Evolutionary conservation across 2,329 filamentous ascomycete species (phyloP).

Genomic region (Fusarium irregulare): DNA sequence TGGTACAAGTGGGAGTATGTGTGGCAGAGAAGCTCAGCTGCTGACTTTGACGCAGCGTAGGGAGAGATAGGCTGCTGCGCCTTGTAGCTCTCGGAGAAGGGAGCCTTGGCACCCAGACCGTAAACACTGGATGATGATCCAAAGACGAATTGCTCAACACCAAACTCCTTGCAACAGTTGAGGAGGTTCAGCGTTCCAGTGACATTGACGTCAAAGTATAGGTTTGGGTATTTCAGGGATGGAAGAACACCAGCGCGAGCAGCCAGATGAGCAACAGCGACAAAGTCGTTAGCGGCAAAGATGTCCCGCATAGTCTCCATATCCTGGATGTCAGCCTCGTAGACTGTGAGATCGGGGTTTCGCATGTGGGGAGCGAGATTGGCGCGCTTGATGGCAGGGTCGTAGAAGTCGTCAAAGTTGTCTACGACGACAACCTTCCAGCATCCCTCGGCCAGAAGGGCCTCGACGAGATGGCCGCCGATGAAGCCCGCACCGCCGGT

Average conservation of each 20-base stretch:
- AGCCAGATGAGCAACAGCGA: conserved; percentile 5
- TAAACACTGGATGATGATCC: conserved; percentile 20
- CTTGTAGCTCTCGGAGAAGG: conserved; percentile 10
- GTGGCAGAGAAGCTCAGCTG: conserved; percentile 6
- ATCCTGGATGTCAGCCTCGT: conserved; percentile 19
- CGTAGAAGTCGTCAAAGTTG: conserved; percentile 20
- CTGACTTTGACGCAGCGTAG: conserved; percentile 10
- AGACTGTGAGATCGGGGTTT: neutral
- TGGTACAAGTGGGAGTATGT: conserved; percentile 12
- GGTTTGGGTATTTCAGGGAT: neutral
- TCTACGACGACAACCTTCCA: conserved; percentile 19
- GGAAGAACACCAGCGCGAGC: conserved; percentile 18
- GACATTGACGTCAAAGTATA: conserved; percentile 17
- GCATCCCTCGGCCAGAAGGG: conserved; percentile 7
- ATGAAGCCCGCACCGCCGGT: conserved; percentile 23
- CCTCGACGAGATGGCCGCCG: conserved; percentile 18
- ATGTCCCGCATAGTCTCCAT: neutral
- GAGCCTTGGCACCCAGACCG: conserved; percentile 6
- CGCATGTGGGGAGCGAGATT: conserved; percentile 9
- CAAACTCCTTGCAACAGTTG: conserved; percentile 12
- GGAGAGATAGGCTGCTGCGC: conserved; percentile 5
- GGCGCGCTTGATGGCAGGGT: conserved; percentile 17
- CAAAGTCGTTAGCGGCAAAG: conserved; percentile 3
- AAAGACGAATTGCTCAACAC: conserved; percentile 10
- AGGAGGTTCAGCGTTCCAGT: conserved; percentile 17